Evolutionary conservation across 228 moss, liverwort and hornwort species (phyloP).

Genomic region (Sphagnum fallax): DNA sequence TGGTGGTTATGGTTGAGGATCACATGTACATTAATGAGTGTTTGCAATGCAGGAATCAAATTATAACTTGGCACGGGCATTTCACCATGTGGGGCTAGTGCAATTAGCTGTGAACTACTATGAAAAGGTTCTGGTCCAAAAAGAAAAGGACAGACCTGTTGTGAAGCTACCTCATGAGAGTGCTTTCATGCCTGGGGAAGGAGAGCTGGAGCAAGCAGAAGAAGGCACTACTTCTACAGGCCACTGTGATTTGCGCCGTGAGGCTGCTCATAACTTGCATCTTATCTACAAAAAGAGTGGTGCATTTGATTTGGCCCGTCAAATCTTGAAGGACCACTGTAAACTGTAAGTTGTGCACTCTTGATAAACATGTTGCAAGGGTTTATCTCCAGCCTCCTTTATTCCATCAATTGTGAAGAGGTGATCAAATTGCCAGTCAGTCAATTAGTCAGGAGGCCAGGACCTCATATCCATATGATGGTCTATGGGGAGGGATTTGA

Average conservation of each 20-base stretch:
- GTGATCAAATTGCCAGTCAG: too few species aligned
- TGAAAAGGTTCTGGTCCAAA: conserved; percentile 70
- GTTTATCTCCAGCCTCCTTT: too few species aligned
- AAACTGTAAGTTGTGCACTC: neutral
- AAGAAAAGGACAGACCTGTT: conserved; percentile 59
- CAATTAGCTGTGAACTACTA: conserved; percentile 90
- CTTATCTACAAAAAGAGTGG: conserved; percentile 92
- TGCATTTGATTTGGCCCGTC: conserved; percentile 72
- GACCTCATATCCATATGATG: too few species aligned
- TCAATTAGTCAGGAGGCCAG: too few species aligned
- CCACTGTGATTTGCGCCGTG: conserved; percentile 81
- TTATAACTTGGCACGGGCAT: conserved; percentile 89
- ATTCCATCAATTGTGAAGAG: too few species aligned
- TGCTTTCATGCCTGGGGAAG: conserved; percentile 36
- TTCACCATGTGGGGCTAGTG: conserved; percentile 89
- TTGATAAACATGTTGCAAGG: too few species aligned
- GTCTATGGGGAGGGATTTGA: too few species aligned
- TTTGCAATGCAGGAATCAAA: conserved; percentile 67
- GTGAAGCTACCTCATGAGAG: conserved; percentile 60
- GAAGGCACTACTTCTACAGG: conserved; percentile 20
- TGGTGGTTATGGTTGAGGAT: too few species aligned
- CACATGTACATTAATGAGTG: too few species aligned
- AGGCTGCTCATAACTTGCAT: conserved; percentile 90
- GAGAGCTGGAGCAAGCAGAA: conserved; percentile 5
- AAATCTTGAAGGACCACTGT: conserved; percentile 68